Conservation (phyloP, 768 basidiomycete genomes). For the Tremella yokohamensis region DNA sequence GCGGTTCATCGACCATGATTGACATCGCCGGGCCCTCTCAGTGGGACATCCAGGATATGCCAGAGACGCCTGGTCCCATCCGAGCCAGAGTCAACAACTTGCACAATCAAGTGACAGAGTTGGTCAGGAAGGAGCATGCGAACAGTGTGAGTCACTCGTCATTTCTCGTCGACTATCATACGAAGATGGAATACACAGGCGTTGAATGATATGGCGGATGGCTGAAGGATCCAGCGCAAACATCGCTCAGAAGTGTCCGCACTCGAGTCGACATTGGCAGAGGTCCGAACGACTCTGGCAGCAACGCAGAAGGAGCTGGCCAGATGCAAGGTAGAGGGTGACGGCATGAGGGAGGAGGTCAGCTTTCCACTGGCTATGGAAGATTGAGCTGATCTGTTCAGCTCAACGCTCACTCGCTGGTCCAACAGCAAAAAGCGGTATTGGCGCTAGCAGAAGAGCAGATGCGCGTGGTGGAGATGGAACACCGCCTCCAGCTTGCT, state of each 20-base stretch:
- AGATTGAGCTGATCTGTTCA: constrained; percentile 7
- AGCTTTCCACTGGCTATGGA: not conserved
- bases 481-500: constrained; percentile 33
- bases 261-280: constrained; percentile 12
- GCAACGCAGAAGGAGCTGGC: constrained; percentile 26
- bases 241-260: constrained; percentile 21
- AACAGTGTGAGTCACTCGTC: constrained; percentile 17
- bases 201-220: not conserved
- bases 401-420: constrained; percentile 33
- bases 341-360: constrained; percentile 42
- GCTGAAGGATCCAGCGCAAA: constrained; percentile 18
- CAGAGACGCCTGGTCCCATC: constrained; percentile 32
- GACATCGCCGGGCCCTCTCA: not conserved
- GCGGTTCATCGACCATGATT: no score
- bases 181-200: no score
- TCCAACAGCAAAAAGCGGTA: constrained; percentile 38
- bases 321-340: constrained; percentile 29
- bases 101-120: constrained; percentile 31
- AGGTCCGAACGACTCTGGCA: not conserved
- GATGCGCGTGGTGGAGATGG: constrained; percentile 40
- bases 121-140: constrained; percentile 32
- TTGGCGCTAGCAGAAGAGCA: constrained; percentile 39
- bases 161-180: no score
- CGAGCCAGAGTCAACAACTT: constrained; percentile 32
- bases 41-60: constrained; percentile 16